Conservation (phyloP, 805 yeast species). For the Wickerhamia fluorescens region DNA sequence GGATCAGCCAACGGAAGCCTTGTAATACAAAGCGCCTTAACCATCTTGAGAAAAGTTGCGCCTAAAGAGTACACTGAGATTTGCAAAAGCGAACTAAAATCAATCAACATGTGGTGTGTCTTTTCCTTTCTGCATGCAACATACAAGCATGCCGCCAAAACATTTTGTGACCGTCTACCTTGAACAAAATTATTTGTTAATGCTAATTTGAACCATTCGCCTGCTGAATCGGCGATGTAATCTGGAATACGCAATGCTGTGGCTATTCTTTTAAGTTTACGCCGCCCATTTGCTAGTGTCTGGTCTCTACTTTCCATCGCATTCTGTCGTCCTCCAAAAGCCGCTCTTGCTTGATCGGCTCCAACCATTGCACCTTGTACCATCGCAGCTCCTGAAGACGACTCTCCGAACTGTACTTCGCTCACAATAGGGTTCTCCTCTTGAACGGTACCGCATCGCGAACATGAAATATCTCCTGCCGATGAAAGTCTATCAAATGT, state of each 20-base stretch:
- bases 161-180: slow-evolving; percentile 95
- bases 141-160: slow-evolving; percentile 89
- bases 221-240: slow-evolving; percentile 77
- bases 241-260: slow-evolving; percentile 74
- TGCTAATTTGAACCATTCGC: slow-evolving; percentile 85
- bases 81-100: slow-evolving; percentile 83
- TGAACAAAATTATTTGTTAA: slow-evolving; percentile 85
- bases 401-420: slow-evolving; percentile 91
- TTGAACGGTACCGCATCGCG: slow-evolving; percentile 75
- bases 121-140: slow-evolving; percentile 88
- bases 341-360: slow-evolving; percentile 75
- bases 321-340: slow-evolving; percentile 58
- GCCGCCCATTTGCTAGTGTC: slow-evolving; percentile 77
- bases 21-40: slow-evolving; percentile 73
- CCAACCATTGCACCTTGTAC: slow-evolving; percentile 94
- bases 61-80: slow-evolving; percentile 93
- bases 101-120: slow-evolving; percentile 94
- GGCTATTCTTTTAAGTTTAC: slow-evolving; percentile 75
- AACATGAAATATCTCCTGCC: slow-evolving; percentile 75
- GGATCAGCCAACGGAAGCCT: slow-evolving; percentile 89
- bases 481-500: slow-evolving; percentile 18
- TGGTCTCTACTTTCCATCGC: slow-evolving; percentile 85
- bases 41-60: slow-evolving; percentile 89
- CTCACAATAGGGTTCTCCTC: slow-evolving; percentile 94
- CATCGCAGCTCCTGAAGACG: slow-evolving; percentile 88